These are phyloP conservation scores for Thymus quinquecostatus DNA, from an alignment of 257 asterid species.

Conservation along the genomic window DNA sequence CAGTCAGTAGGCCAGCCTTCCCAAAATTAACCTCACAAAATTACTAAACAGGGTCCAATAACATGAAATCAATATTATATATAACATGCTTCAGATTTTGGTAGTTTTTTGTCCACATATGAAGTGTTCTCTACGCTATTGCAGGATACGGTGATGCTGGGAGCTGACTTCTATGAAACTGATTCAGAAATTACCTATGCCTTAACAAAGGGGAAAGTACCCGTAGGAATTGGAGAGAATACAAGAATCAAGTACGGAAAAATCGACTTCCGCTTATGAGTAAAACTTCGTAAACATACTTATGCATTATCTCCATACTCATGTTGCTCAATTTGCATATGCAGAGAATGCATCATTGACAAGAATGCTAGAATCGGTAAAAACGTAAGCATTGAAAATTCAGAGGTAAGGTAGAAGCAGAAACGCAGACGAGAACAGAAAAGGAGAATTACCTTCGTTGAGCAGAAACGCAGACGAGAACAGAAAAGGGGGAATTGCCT, in stretches of 20 bases:
- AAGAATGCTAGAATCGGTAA: too few relatives aligned
- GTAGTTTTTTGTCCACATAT: constrained; percentile 1
- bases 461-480: too few relatives aligned
- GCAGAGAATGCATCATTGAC: too few relatives aligned
- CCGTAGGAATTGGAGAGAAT: constrained; percentile 91
- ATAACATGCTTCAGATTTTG: not conserved
- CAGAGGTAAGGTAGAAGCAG: too few relatives aligned
- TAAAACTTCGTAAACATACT: constrained; percentile 17
- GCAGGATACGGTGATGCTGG: constrained; percentile 96
- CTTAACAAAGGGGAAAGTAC: constrained; percentile 83
- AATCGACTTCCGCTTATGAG: constrained; percentile 22
- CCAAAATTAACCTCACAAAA: not conserved
- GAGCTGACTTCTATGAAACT: constrained; percentile 95
- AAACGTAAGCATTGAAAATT: too few relatives aligned
- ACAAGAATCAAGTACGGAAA: constrained; percentile 81
- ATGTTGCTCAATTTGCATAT: constrained; percentile 20
- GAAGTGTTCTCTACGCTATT: constrained; percentile 25
- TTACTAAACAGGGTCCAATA: not conserved
- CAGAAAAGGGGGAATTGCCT: too few relatives aligned
- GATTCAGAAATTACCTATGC: constrained; percentile 68
- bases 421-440: too few relatives aligned
- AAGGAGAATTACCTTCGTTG: too few relatives aligned
- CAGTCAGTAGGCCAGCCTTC: not conserved
- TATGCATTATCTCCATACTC: constrained; percentile 18
- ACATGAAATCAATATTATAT: not conserved